These are phyloP conservation scores for Dimargaris xerosporica DNA, from an alignment of 192 early-diverging fungal species.

Conservation along the genomic window DNA sequence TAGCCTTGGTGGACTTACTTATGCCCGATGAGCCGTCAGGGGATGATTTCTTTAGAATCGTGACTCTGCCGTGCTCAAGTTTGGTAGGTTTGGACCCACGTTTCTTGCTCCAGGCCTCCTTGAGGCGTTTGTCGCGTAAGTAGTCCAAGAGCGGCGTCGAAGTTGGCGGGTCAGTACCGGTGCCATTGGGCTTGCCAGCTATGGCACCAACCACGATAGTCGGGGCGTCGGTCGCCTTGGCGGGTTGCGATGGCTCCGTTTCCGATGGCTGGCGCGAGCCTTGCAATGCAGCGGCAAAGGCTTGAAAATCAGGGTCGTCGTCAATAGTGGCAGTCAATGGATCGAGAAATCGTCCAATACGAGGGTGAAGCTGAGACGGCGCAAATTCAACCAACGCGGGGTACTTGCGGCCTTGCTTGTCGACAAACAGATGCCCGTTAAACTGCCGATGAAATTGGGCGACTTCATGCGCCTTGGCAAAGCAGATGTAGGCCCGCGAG, in stretches of 20 bases:
- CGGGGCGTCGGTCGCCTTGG: background rate
- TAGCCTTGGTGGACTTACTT: background rate
- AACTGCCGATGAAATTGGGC: conserved; percentile 58
- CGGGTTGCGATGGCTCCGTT: background rate
- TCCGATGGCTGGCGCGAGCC: too few relatives aligned
- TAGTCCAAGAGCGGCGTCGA: background rate
- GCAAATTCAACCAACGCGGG: conserved; percentile 68
- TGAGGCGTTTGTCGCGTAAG: background rate
- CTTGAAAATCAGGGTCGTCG: background rate
- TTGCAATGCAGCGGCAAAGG: background rate
- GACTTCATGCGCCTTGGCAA: conserved; percentile 46
- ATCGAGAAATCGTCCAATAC: background rate
- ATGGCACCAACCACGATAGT: background rate
- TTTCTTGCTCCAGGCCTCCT: too few relatives aligned
- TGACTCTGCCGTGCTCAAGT: too few relatives aligned
- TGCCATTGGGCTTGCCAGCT: background rate
- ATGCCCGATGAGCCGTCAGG: background rate
- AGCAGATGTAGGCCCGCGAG: conserved; percentile 63
- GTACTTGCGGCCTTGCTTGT: conserved; percentile 49
- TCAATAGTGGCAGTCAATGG: background rate
- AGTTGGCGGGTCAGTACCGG: background rate
- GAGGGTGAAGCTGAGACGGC: conserved; percentile 14
- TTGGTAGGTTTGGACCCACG: too few relatives aligned
- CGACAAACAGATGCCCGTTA: conserved; percentile 63
- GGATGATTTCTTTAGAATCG: too few relatives aligned